Percentiles rank a stretch among this genome's conserved stretches.
Evolutionary conservation across 768 basidiomycete species (phyloP).

Genomic region (Boletus eberwhitei): DNA sequence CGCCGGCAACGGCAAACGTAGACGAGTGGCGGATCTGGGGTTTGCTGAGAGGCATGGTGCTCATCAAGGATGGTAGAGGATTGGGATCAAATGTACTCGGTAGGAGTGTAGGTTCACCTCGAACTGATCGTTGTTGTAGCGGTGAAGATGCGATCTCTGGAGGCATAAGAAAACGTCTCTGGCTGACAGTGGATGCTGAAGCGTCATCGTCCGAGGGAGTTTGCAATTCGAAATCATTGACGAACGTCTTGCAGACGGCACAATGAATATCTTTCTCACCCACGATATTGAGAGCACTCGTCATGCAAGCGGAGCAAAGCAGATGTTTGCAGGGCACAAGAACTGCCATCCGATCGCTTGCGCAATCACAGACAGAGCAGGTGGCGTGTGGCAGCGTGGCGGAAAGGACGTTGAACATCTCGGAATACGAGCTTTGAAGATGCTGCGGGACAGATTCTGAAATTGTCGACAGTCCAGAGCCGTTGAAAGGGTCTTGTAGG

Average conservation of each 20-base stretch:
- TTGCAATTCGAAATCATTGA: constrained; percentile 63
- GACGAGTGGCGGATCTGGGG: constrained; percentile 17
- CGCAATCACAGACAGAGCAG: constrained; percentile 64
- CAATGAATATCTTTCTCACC: constrained; percentile 89
- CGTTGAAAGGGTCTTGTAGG: constrained; percentile 44
- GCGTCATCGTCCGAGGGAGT: constrained; percentile 26
- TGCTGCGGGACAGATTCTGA: constrained; percentile 28
- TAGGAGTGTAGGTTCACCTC: constrained; percentile 26
- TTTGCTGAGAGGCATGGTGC: constrained; percentile 30
- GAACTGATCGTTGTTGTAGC: constrained; percentile 24
- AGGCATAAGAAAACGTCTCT: constrained; percentile 9
- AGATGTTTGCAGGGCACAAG: constrained; percentile 74
- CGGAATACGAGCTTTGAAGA: constrained; percentile 18
- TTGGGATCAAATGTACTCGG: constrained; percentile 27
- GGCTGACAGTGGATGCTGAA: constrained; percentile 11
- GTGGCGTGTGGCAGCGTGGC: constrained; percentile 24
- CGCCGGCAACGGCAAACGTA: constrained; percentile 5
- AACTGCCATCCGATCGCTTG: constrained; percentile 51
- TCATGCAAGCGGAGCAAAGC: constrained; percentile 77
- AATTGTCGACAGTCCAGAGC: constrained; percentile 32
- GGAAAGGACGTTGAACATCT: constrained; percentile 20
- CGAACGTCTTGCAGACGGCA: constrained; percentile 69
- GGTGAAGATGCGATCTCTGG: constrained; percentile 19
- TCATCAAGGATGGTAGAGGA: constrained; percentile 32
- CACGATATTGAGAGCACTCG: constrained; percentile 84